phyloP scores from a whole-genome alignment of 371 early-diverging fungal species.

The Dipsacomyces acuminosporus region DNA sequence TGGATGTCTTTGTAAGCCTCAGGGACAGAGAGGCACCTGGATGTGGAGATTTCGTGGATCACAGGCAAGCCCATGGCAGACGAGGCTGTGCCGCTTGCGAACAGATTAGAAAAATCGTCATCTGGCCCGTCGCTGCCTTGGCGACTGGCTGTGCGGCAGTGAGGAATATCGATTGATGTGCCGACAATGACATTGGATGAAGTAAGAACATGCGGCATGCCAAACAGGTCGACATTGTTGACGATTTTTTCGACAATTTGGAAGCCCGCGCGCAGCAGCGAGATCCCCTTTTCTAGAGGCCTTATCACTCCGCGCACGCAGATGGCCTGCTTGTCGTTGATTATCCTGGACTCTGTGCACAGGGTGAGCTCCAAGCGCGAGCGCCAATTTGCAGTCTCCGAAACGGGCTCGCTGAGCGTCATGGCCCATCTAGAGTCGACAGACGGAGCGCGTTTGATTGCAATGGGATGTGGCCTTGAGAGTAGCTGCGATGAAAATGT shows the following conservation, averaged over 20 bases:
- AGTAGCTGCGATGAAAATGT: slow-evolving; percentile 6
- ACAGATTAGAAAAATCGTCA: neutral
- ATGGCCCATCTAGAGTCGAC: slow-evolving; percentile 26
- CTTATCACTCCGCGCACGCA: slow-evolving; percentile 31
- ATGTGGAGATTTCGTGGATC: slow-evolving; percentile 24
- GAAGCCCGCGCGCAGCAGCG: slow-evolving; percentile 29
- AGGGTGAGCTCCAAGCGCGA: slow-evolving; percentile 27
- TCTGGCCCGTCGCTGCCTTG: too few species aligned
- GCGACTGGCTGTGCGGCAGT: neutral
- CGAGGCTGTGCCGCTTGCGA: neutral
- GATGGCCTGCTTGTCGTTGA: slow-evolving; percentile 33
- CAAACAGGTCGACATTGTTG: slow-evolving; percentile 7
- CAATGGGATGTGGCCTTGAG: slow-evolving; percentile 20
- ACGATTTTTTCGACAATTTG: slow-evolving; percentile 28
- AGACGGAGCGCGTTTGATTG: slow-evolving; percentile 36
- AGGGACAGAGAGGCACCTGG: slow-evolving; percentile 25
- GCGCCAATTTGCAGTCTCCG: slow-evolving; percentile 34
- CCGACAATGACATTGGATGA: slow-evolving; percentile 7
- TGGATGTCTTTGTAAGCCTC: slow-evolving; percentile 36
- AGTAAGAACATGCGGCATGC: slow-evolving; percentile 6
- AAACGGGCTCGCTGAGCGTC: slow-evolving; percentile 22
- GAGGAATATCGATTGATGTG: slow-evolving; percentile 12
- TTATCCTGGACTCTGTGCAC: slow-evolving; percentile 19
- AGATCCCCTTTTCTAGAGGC: slow-evolving; percentile 36
- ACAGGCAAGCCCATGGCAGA: slow-evolving; percentile 3